Evolutionary conservation across 306 rosid species (phyloP), one percentile per base, ranked within the genome.

Genomic region (Castanea mollissima): DNA sequence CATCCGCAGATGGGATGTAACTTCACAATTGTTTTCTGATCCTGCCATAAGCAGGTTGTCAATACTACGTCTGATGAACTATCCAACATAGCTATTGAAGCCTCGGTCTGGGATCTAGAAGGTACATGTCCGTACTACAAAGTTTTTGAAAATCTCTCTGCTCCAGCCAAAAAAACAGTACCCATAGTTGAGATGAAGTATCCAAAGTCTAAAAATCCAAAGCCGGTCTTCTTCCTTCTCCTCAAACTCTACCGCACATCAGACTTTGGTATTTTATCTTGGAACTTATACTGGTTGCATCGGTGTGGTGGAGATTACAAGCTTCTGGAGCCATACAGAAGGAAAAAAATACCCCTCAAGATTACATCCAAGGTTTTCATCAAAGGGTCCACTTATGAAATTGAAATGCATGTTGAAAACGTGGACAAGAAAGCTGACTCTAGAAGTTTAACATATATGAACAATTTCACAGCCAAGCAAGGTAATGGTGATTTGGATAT

Each of bases 261-360:
- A 19, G 90, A 94, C 79, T 20, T 76, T 75, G 83, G 84, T 74
- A 83, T 90, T 55, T 76, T 91, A 73, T 94, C 99, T 44, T 85
- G 97, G 85, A 94, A 92, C 91, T 91, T 94, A 64, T 94, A 94
- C 81, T 94, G 99, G 97, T 69, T 92, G 86, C 91, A 94, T 86
- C 89, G 86, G 79, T 62, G 90, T 3, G 95, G 93, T 81, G 99
- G 88, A 80, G 91, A 94, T 81, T 94, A 94, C 92, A 90, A 85
- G 85, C 87, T 85, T 59, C 76, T 94, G 81, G 97, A 91, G 86
- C 87, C 97, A 44, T 92, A 85, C 76, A 90, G 85, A 83, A 81
- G 77, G 86, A 91, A 78, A 73, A 83, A 85, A 80, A 86, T 94
- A 81, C 93, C 99, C 69, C 92, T 94, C 67, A 88, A 86, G 83